These are phyloP conservation scores for Ormosia semicastrata DNA, from an alignment of 306 rosid genomes.

Conservation along the genomic window DNA sequence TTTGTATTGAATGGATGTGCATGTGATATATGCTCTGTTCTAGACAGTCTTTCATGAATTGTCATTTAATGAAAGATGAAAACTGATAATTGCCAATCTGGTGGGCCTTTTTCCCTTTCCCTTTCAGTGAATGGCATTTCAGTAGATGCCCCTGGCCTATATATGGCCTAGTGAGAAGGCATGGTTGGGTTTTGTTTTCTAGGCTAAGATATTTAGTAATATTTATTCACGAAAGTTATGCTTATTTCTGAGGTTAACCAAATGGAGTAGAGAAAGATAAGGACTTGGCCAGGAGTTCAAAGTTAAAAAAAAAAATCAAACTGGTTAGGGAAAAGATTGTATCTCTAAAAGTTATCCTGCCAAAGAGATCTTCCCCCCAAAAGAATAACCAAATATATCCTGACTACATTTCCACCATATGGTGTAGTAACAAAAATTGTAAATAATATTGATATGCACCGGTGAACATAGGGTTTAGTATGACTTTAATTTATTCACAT, in stretches of 20 bases:
- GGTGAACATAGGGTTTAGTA: not conserved
- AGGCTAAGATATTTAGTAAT: too few relatives aligned
- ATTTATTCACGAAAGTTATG: not conserved
- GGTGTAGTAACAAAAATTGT: not conserved
- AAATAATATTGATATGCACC: not conserved
- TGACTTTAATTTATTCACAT: not conserved
- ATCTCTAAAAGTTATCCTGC: too few relatives aligned
- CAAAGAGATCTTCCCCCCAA: not conserved
- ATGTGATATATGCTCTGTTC: too few relatives aligned
- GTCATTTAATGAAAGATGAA: constrained; percentile 9
- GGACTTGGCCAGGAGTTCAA: not conserved
- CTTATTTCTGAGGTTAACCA: not conserved
- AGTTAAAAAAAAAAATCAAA: not conserved
- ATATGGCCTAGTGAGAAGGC: not conserved
- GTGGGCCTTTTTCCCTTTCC: not conserved
- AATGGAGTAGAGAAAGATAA: not conserved
- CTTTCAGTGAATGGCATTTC: not conserved
- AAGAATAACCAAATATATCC: not conserved
- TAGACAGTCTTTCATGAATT: too few relatives aligned
- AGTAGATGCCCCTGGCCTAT: not conserved
- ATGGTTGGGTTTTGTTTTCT: not conserved
- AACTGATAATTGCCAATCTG: not conserved
- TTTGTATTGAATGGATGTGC: too few relatives aligned
- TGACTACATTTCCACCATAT: not conserved
- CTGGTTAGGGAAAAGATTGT: not conserved